phyloP scores from a whole-genome alignment of 169 alveolate genomes.

The Plasmodium blacklocki region DNA sequence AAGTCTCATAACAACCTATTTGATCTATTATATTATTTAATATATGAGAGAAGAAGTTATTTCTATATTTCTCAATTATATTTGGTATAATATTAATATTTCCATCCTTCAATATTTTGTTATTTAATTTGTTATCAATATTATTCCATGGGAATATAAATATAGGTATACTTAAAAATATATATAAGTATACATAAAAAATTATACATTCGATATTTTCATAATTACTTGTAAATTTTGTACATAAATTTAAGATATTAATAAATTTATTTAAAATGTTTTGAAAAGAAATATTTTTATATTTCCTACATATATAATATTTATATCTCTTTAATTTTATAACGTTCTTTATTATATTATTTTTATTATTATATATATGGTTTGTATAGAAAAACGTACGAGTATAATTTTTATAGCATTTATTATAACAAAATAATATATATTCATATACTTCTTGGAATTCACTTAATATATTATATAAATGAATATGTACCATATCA shows the following conservation, averaged over 20 bases:
- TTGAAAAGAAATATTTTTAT: constrained; percentile 53
- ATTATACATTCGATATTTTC: constrained; percentile 32
- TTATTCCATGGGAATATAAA: constrained; percentile 55
- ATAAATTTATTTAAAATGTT: constrained; percentile 49
- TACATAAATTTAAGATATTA: constrained; percentile 30
- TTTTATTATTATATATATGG: constrained; percentile 6
- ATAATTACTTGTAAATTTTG: constrained; percentile 12
- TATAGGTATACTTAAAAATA: constrained; percentile 61
- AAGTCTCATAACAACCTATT: constrained; percentile 23
- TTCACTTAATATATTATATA: constrained; percentile 63
- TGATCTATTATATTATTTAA: constrained; percentile 27
- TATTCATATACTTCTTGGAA: constrained; percentile 49
- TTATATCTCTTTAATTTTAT: constrained; percentile 34
- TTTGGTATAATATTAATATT: constrained; percentile 35
- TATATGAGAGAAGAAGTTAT: constrained; percentile 28
- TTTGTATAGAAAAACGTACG: constrained; percentile 22
- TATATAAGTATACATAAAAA: constrained; percentile 61
- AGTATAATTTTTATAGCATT: constrained; percentile 64
- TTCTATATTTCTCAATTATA: constrained; percentile 13
- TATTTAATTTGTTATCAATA: constrained; percentile 18
- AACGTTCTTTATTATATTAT: constrained; percentile 39
- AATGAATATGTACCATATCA: not conserved
- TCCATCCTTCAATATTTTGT: constrained; percentile 58
- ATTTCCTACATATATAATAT: constrained; percentile 20
- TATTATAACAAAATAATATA: constrained; percentile 19